These are phyloP conservation scores for Capsicum chinense DNA, from an alignment of 257 asterid genomes.

Conservation along the genomic window DNA sequence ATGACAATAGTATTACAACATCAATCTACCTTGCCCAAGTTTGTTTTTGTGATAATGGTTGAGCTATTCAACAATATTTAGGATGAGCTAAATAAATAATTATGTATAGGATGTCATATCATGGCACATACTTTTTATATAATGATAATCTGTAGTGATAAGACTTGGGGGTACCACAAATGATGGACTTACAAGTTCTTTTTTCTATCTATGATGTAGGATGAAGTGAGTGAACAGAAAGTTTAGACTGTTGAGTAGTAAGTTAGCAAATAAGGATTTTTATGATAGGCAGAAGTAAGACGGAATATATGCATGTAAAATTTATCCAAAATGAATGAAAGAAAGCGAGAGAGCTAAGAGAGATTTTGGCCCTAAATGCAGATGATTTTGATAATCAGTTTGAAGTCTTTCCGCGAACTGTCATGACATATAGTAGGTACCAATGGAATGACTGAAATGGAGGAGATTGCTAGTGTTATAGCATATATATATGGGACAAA, in stretches of 20 bases:
- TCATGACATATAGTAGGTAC: background rate
- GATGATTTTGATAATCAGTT: background rate
- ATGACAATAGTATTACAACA: background rate
- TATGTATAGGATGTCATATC: background rate
- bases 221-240: background rate
- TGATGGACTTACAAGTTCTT: background rate
- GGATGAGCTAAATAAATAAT: background rate
- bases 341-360: background rate
- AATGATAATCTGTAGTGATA: background rate
- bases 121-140: background rate
- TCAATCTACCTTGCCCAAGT: background rate
- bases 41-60: background rate
- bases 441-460: background rate
- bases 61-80: conserved; percentile 2
- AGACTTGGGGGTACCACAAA: background rate
- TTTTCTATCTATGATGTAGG: background rate
- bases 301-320: background rate
- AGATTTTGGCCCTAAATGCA: background rate
- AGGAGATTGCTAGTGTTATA: background rate
- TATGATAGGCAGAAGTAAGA: background rate
- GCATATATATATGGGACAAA: background rate
- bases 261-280: background rate
- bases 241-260: background rate
- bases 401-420: background rate
- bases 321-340: background rate